Evolutionary conservation across 78 protist species (phyloP).

Genomic region (Polysphondylium violaceum): DNA sequence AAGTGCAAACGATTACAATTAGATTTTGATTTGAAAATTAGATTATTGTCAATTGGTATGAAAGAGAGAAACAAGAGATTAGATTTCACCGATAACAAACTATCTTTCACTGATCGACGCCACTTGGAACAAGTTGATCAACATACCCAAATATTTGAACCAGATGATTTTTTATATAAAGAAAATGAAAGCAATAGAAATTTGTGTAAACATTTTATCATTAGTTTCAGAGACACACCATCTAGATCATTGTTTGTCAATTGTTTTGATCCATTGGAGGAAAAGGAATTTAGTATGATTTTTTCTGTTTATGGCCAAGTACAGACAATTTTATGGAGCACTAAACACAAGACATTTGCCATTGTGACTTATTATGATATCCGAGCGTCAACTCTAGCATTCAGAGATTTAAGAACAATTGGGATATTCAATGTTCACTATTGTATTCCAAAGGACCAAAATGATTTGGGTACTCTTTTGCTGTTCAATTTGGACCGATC

Average conservation of each 20-base stretch:
- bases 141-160: neutral
- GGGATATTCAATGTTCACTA: slow-evolving; percentile 59
- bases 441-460: slow-evolving; percentile 65
- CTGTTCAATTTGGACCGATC: slow-evolving; percentile 83
- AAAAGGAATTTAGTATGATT: neutral
- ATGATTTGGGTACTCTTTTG: slow-evolving; percentile 91
- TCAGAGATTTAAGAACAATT: slow-evolving; percentile 35
- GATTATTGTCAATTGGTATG: neutral
- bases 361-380: slow-evolving; percentile 86
- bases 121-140: neutral
- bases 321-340: slow-evolving; percentile 17
- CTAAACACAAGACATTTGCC: slow-evolving; percentile 46
- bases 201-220: slow-evolving; percentile 4
- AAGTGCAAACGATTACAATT: neutral
- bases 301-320: slow-evolving; percentile 64
- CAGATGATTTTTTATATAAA: neutral
- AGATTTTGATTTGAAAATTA: neutral
- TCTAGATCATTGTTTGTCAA: slow-evolving; percentile 76
- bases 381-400: slow-evolving; percentile 80
- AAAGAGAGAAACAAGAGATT: neutral
- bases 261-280: slow-evolving; percentile 17
- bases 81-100: no score
- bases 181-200: neutral
- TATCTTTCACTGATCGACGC: neutral
- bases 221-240: slow-evolving; percentile 69